Percentiles rank a stretch among this genome's conserved stretches.
phyloP scores from a whole-genome alignment of 129 eudicot species.

The Arctium minus region DNA sequence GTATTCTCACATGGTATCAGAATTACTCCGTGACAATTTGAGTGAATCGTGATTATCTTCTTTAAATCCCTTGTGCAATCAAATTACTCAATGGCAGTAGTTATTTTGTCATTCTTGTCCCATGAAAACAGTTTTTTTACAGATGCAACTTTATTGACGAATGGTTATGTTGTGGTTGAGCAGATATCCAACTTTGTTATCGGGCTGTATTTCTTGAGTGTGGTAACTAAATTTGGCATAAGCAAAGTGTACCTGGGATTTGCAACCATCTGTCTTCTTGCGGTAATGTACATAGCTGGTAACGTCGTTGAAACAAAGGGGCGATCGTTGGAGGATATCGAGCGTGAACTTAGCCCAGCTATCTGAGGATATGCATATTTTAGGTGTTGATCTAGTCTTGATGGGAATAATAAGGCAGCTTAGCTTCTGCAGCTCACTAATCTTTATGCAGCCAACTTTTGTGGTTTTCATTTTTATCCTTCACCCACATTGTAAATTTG shows the following conservation, averaged over 20 bases:
- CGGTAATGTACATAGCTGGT: conserved; percentile 72
- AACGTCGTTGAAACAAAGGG: conserved; percentile 97
- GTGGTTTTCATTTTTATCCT: conserved; percentile 11
- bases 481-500: conserved; percentile 30
- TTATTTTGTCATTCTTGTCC: background rate
- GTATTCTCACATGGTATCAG: too few relatives aligned
- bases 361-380: conserved; percentile 27
- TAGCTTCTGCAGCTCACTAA: conserved; percentile 26
- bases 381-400: conserved; percentile 2
- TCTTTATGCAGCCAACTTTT: conserved; percentile 16
- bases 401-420: conserved; percentile 26
- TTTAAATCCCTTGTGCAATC: background rate
- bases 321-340: conserved; percentile 89
- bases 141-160: background rate
- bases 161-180: conserved; percentile 13
- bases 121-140: background rate
- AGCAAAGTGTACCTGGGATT: conserved; percentile 93
- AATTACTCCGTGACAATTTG: too few relatives aligned
- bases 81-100: background rate
- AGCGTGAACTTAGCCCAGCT: conserved; percentile 75
- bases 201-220: conserved; percentile 91
- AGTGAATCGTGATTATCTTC: background rate
- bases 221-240: conserved; percentile 78
- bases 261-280: conserved; percentile 69
- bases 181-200: conserved; percentile 92